phyloP scores from a whole-genome alignment of 2,329 filamentous ascomycete genomes.

The Exutisphaerella laricina region DNA sequence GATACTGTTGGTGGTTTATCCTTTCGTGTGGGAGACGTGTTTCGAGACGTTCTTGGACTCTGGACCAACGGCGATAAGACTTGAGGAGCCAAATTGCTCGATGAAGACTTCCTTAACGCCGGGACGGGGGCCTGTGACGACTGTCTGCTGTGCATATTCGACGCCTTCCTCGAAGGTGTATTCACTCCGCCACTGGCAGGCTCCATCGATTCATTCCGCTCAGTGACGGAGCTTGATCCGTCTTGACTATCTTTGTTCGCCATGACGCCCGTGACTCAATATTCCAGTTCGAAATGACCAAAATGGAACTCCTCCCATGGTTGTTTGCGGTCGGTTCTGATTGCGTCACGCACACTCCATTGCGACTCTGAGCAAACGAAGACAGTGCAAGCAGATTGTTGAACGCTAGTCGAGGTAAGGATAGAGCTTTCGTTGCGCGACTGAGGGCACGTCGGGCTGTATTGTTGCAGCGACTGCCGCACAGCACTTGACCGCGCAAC shows the following conservation, averaged over 20 bases:
- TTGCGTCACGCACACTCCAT: slow-evolving; percentile 14
- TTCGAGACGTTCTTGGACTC: slow-evolving; percentile 45
- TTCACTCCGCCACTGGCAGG: slow-evolving; percentile 23
- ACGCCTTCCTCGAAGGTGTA: slow-evolving; percentile 11
- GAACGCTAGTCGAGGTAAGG: slow-evolving; percentile 6
- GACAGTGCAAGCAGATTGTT: slow-evolving; percentile 3
- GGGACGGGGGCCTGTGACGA: slow-evolving; percentile 14
- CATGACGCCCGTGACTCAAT: slow-evolving; percentile 24
- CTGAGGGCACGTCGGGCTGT: neutral
- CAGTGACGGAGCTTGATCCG: slow-evolving; percentile 36
- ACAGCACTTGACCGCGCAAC: slow-evolving; percentile 1
- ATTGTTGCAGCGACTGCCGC: neutral
- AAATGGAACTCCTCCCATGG: slow-evolving; percentile 13
- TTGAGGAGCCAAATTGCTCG: slow-evolving; percentile 25
- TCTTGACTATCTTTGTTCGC: slow-evolving; percentile 28
- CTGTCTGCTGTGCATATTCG: slow-evolving; percentile 10
- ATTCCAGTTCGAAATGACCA: slow-evolving; percentile 7
- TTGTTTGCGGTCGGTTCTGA: slow-evolving; percentile 3
- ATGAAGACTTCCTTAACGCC: slow-evolving; percentile 27
- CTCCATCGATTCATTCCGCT: slow-evolving; percentile 35
- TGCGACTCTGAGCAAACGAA: neutral
- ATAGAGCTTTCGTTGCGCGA: neutral
- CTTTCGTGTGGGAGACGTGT: slow-evolving; percentile 44
- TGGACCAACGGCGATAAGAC: slow-evolving; percentile 33
- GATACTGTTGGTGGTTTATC: slow-evolving; percentile 37